Conservation (phyloP, 495 filamentous ascomycete species). For the Penicillium taxi region DNA sequence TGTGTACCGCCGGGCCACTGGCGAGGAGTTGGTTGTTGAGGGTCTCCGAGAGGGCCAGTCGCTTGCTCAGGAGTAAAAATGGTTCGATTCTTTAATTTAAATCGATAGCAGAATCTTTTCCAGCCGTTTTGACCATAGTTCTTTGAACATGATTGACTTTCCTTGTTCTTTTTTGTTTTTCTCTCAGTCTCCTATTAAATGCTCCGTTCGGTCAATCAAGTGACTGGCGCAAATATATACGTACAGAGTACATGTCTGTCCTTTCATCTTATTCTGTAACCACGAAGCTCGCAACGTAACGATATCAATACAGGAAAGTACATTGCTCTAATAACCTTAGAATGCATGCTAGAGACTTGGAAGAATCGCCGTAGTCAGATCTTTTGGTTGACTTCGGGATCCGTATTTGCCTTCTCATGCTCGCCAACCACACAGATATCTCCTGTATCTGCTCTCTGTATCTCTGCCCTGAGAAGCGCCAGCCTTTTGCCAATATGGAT, state of each 20-base stretch:
- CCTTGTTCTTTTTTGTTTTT: slow-evolving; percentile 10
- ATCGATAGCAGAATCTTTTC: too few species aligned
- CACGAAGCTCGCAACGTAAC: too few species aligned
- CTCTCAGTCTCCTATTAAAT: slow-evolving; percentile 5
- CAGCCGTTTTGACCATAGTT: slow-evolving; percentile 23
- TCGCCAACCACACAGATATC: slow-evolving; percentile 54
- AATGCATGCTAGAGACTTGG: too few species aligned
- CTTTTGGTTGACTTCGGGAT: slow-evolving; percentile 33
- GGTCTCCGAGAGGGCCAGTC: slow-evolving; percentile 46
- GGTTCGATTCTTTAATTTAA: too few species aligned
- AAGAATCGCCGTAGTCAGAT: too few species aligned
- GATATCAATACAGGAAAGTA: too few species aligned
- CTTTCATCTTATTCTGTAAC: slow-evolving; percentile 4
- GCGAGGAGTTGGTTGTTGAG: slow-evolving; percentile 72
- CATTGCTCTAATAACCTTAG: too few species aligned
- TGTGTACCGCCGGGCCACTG: slow-evolving; percentile 80
- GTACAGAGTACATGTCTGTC: too few species aligned
- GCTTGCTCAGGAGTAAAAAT: slow-evolving; percentile 42
- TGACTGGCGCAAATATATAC: slow-evolving; percentile 14
- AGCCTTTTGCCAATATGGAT: slow-evolving; percentile 54
- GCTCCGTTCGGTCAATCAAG: slow-evolving; percentile 7
- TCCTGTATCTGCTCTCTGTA: slow-evolving; percentile 37
- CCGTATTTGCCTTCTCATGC: slow-evolving; percentile 61
- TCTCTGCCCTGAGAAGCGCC: slow-evolving; percentile 37
- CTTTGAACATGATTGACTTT: slow-evolving; percentile 21